Evolutionary conservation across 2,329 filamentous ascomycete species (phyloP), one percentile per base, ranked within the genome.

Genomic region (Venturia effusa): DNA sequence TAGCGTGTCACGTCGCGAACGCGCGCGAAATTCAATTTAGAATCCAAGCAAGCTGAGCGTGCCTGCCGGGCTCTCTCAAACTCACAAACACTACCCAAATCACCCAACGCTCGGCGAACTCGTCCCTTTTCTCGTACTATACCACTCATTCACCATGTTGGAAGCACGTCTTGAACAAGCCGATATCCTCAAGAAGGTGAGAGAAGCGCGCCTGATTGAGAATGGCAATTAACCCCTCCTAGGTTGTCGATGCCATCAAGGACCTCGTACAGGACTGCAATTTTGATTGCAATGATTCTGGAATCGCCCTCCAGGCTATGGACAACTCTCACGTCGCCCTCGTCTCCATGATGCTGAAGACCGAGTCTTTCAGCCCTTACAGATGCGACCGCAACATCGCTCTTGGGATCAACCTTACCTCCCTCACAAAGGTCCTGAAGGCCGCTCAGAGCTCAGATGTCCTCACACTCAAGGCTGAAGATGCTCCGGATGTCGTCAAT

Each of bases 271-370:
- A 97, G 79, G 94, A 99, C 81, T 99, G 94, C 87, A 99, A 99
- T 81, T 99, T 99, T 81, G 94, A 99, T 84, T 99, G 95, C 88
- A 99, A 97, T 88, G 95, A 99, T 83, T 93, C 91, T 64, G 94
- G 94, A 67, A 94, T 99, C 73, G 92, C 93, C 61, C 89, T 99
- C 64, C 94, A 99, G 80, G 94, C 94, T 73, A 99, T 99, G 95
- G 94, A 99, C 83, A 99, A 97, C 85, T 97, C 92, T 61, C 94
- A 99, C 80, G 94, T 99, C 71, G 94, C 94, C 67, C 90, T 99
- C 64, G 94, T 99, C 63, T 97, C 94, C 69, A 99, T 99, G 94
- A 87, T 96, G 83, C 89, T 99, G 76, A 94, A 94, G 81, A 89
- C 93, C 66, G 94, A 97, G 76, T 87, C 87, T 70, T 99, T 99